Base-by-base conservation (phyloP, 192 early-diverging fungal genomes). In the Entomortierella beljakovae region DNA sequence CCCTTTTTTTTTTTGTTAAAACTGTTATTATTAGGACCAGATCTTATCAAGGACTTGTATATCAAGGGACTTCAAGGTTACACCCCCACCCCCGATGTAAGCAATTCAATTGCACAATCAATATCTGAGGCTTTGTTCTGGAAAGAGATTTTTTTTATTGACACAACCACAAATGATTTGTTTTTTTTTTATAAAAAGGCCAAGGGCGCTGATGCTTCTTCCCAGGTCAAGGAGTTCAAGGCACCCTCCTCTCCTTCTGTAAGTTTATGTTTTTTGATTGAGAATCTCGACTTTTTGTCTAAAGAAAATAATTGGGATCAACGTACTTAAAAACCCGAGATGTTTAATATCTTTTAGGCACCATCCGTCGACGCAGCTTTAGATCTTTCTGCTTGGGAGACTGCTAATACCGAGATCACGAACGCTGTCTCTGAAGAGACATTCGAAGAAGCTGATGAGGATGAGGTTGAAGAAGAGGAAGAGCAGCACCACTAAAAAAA, bases 1-100 rank as follows among this genome's bases (percentile, higher is more conserved):
- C 10, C 3, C 7, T 23, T 6, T 40, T 6, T 6, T 2, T 25
- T 6, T 6, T n/a, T 53, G 10, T 10, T 28, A 26, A 0, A 28
- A 6, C 29, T 52, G 16, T 23, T 32, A 20, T 25, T 38, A 29
- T 38, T 38, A 11, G 18, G 22, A 26, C 29, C 80, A 87, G 86
- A 87, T 76, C 72, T 87, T 75, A 60, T 87, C 66, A 81, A 83
- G 67, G 86, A 87, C 6, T 57, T 87, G 68, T 84, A 82, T 74
- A 63, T 87, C 49, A 87, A 85, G 79, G 86, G 85, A 73, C 80
- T 87, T 73, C 83, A 87, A 82, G 67, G 33, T 38, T 87, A 87
- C 80, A 87, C 85, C 81, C 86, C 86, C 54, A 31, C 81, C 53
- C 69, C 83, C 37, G 66, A 72, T 32, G 86, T 85, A 82, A 50